Evolutionary conservation across 1,284 basidiomycete genomes (phyloP), one percentile per base, ranked within the genome.

Genomic region (Stygiomarasmius scandens): DNA sequence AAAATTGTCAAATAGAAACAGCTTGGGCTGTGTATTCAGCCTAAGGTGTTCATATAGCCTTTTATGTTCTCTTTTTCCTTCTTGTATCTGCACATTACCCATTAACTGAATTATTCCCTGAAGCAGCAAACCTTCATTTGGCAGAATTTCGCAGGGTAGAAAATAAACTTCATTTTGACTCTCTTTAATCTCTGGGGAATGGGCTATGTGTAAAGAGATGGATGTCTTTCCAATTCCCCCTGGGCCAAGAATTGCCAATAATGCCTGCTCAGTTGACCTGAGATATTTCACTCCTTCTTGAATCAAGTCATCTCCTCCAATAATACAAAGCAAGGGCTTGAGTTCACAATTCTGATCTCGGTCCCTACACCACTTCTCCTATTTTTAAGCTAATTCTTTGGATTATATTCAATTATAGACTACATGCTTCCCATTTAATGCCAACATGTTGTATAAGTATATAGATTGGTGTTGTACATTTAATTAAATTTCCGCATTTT

Each of bases 1-100:
- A 52, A 52, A 52, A 19, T 52, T 52, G 25, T 52, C 50, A 23
- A 52, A 24, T 8, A 52, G 23, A 29, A 52, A 2, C 23, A 52
- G 24, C n/a, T 36, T 38, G 19, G 4, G 8, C 22, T 19, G 22
- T 51, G 4, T 14, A 38, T n/a, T 36, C 23, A 38, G 16, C 38
- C n/a, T n/a, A 20, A 48, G 24, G 24, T 4, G 24, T 3, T 6
- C 10, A 20, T 49, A n/a, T 27, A 49, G n/a, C 2, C 16, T 19
- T 32, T 49, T 14, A 34, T 22, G 38, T 19, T 36, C n/a, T 36
- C 4, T 20, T 34, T 51, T 34, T 27, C 32, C 49, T 32, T 51
- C 29, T 27, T 19, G 29, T 19, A 38, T 19, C n/a, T 16, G 11
- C 16, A 51, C 34, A n/a, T 16, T 16, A 22, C n/a, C n/a, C n/a